Conservation (phyloP, 2,329 filamentous ascomycete species). For the Trichoderma endophyticum region DNA sequence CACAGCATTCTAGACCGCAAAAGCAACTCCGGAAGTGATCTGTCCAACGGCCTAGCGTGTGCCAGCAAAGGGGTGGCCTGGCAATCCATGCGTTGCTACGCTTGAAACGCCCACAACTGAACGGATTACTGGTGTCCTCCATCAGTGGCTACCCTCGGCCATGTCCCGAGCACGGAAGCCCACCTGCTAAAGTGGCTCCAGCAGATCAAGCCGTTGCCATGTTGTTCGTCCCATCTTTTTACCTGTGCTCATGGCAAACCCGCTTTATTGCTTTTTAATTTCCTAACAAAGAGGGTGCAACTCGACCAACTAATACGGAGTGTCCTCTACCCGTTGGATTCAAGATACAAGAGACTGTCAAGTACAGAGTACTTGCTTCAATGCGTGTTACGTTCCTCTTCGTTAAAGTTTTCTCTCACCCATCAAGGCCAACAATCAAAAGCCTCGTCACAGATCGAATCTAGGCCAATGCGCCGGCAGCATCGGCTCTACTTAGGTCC, state of each 20-base stretch:
- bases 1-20: background rate
- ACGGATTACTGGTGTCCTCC: background rate
- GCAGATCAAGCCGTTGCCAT: background rate
- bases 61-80: background rate
- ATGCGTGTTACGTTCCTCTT: background rate
- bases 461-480: background rate
- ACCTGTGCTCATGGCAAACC: background rate
- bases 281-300: background rate
- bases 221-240: background rate
- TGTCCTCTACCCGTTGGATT: background rate
- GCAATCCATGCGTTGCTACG: background rate
- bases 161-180: slow-evolving; percentile 7
- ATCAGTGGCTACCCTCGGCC: background rate
- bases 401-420: background rate
- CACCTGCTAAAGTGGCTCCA: background rate
- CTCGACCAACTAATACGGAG: background rate
- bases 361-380: background rate
- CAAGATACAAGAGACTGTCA: background rate
- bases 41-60: background rate
- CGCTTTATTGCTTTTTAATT: background rate
- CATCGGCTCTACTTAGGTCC: background rate
- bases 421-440: background rate
- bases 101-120: background rate
- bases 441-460: background rate
- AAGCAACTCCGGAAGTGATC: background rate